Base-by-base conservation (phyloP, 331 rosid genomes). In the Acacia concinna region DNA sequence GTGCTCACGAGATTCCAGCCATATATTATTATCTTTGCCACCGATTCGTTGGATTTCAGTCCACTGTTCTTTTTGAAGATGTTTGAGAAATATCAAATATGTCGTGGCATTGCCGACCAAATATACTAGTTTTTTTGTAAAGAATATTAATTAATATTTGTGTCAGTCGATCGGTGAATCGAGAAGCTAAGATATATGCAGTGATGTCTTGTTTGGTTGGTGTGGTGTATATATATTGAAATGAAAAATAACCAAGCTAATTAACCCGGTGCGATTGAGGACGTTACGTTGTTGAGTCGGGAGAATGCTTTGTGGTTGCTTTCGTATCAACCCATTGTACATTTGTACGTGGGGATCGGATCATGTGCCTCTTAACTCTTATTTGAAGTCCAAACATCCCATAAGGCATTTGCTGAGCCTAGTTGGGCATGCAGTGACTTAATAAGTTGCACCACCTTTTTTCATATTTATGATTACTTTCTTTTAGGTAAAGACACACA, bases 21-120 rank as follows among this genome's bases (percentile, higher is more conserved):
- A 52, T 25, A 13, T 65, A 73, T 74, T n/a, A n/a, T n/a, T n/a
- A n/a, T 74, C 65, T 74, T 43, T 51, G 79, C 81, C 40, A 17
- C 74, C 47, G 34, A 32, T 57, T 70, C 67, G 68, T 79, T 51
- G 73, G 46, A 68, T 67, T 80, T 86, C 30, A 76, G 41, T 79
- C 56, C 28, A 32, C 41, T 7, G 23, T 67, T 23, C 12, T 37
- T 18, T 73, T 30, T 85, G 77, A 54, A 54, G 62, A 70, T 38
- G 40, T 57, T 70, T 76, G 31, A n/a, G 77, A 59, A 12, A 13
- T 46, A 38, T 38, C 14, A 41, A 68, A 80, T 40, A 28, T 60
- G 41, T 37, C 13, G 76, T 44, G 77, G 37, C 27, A 71, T 71
- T 49, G 44, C 41, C 32, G 63, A 43, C 27, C 79, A 52, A 63